Base-by-base conservation (phyloP, 306 rosid species). In the Quercus parvula region DNA sequence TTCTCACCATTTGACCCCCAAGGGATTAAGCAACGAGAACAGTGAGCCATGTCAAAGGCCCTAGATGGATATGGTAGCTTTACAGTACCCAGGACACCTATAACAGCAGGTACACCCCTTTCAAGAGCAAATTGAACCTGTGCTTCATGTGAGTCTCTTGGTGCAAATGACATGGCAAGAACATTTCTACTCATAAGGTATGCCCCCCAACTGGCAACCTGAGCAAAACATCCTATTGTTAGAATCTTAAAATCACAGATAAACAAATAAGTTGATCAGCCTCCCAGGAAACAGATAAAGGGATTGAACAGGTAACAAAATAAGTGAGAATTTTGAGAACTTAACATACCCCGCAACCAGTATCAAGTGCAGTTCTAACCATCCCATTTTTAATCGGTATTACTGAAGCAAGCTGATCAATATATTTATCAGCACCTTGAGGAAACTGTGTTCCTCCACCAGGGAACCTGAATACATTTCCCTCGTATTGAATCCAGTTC, bases 201-300 rank as follows among this genome's bases (percentile, higher is more conserved):
- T 6, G 98, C 99, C 79, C 98, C 99, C 98, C 91, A 91, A 89
- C 99, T 96, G 51, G 99, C 98, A 83, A 93, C 99, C 97, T 96
- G 77, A 76, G 78, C 14, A 38, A 80, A 85, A 73, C 31, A 77
- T 71, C 25, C 77, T 71, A 6, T n/a, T 30, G 57, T 81, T 76
- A 63, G 57, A 35, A 55, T 74, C 59, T 73, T 22, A 52, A 59
- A 75, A 30, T 66, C 31, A 22, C 27, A 80, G 27, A 24, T 20
- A 75, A 49, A 82, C 52, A 68, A 58, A 13, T 72, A 61, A 22
- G 22, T 49, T 25, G 41, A 71, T 71, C 22, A 24, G 56, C 18
- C 62, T 31, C 61, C 15, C 49, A 67, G 56, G 24, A 70, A 84
- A 82, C 46, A 72, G 35, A 11, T 18, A 56, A 38, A 70, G 35